phyloP scores from a whole-genome alignment of 2,329 filamentous ascomycete species.

The Beauveria varroae region DNA sequence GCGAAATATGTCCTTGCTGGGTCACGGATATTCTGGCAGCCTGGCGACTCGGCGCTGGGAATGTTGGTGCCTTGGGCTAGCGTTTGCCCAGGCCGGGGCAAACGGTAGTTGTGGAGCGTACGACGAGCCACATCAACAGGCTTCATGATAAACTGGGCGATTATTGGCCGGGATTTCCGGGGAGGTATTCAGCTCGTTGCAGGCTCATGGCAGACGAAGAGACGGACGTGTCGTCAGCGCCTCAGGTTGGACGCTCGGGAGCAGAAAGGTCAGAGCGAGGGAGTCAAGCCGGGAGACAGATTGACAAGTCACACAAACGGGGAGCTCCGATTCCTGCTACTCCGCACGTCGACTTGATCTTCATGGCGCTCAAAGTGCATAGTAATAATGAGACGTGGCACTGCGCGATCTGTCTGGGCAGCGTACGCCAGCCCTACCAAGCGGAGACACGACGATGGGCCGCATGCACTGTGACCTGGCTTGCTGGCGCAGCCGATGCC shows the following conservation, averaged over 20 bases:
- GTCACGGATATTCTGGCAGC: background rate
- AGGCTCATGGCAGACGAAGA: background rate
- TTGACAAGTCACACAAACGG: no score
- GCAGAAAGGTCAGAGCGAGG: no score
- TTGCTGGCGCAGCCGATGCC: background rate
- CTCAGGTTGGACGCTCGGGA: background rate
- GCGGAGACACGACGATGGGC: background rate
- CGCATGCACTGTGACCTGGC: background rate
- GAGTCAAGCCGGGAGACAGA: no score
- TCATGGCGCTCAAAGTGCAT: background rate
- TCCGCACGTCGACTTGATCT: background rate
- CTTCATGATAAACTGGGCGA: slow-evolving; percentile 20
- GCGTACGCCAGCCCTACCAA: background rate
- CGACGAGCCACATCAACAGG: slow-evolving; percentile 15
- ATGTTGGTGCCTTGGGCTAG: slow-evolving; percentile 23
- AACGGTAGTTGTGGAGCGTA: background rate
- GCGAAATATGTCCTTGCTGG: background rate
- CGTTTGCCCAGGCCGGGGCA: background rate
- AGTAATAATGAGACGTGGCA: background rate
- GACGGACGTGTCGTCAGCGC: slow-evolving; percentile 1
- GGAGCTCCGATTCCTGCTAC: no score
- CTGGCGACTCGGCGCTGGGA: slow-evolving; percentile 11
- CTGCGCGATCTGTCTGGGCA: background rate
- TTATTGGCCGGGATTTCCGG: slow-evolving; percentile 17
- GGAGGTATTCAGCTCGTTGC: background rate